Conservation (phyloP, 768 basidiomycete genomes). For the Kwoniella mangroviensis region DNA sequence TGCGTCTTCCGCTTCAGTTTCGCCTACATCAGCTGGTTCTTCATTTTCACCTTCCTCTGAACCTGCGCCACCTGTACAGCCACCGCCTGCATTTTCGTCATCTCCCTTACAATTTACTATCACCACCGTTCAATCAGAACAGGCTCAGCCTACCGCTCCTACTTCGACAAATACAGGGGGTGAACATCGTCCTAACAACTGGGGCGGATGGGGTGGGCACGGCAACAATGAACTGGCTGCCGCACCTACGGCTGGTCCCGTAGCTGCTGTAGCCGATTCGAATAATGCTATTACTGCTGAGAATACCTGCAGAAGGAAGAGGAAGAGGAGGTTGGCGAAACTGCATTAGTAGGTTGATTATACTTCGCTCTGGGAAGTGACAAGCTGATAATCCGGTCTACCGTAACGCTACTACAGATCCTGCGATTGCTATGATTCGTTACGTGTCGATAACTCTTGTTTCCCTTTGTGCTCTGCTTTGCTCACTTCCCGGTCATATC, state of each 20-base stretch:
- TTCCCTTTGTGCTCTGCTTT: too few relatives aligned
- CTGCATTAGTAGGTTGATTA: conserved; percentile 4
- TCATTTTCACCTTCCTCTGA: not conserved
- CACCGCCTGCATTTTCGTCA: not conserved
- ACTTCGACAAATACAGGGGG: not conserved
- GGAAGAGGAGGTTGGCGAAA: conserved; percentile 9
- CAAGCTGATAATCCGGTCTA: not conserved
- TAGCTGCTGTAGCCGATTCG: conserved; percentile 10
- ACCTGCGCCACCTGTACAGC: conserved; percentile 1
- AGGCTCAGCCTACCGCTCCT: not conserved
- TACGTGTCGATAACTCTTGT: too few relatives aligned
- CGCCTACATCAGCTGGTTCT: not conserved
- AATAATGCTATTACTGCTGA: not conserved
- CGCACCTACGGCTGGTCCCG: not conserved
- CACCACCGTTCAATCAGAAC: not conserved
- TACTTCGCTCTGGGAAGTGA: not conserved
- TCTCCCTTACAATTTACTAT: not conserved
- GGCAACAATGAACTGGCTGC: not conserved
- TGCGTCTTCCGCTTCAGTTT: not conserved
- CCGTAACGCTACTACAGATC: too few relatives aligned
- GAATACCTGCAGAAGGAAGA: not conserved
- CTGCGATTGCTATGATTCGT: too few relatives aligned
- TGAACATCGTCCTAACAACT: not conserved
- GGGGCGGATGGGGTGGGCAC: not conserved
- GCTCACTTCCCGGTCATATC: too few relatives aligned